A percentile compares a stretch with the other conserved stretches of the same genome.
Evolutionary conservation across 768 basidiomycete genomes (phyloP).

Genomic region (Macrolepiota dolichaula): DNA sequence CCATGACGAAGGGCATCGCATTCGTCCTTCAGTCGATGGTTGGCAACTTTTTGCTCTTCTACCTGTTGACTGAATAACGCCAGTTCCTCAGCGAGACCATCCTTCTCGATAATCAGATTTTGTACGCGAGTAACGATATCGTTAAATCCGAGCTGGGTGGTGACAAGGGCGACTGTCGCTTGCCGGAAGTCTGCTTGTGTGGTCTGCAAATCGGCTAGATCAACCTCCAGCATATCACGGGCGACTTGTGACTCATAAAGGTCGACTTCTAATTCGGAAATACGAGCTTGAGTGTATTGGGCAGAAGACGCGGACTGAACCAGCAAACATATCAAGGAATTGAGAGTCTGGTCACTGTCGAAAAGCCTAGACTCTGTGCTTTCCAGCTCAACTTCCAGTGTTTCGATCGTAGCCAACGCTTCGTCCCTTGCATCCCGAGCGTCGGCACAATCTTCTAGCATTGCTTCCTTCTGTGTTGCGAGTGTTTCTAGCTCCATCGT

Average conservation of each 20-base stretch:
- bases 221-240: background rate
- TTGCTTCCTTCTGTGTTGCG: conserved; percentile 66
- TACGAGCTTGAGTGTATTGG: background rate
- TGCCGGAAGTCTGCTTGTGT: background rate
- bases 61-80: background rate
- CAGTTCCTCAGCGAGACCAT: background rate
- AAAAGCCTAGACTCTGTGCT: conserved; percentile 24
- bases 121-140: background rate
- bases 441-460: conserved; percentile 83
- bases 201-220: background rate
- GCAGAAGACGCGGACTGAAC: conserved; percentile 15
- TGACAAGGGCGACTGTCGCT: background rate
- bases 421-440: conserved; percentile 72
- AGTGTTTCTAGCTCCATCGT: conserved; percentile 65
- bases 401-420: conserved; percentile 52
- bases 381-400: conserved; percentile 62
- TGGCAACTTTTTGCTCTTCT: background rate
- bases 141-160: conserved; percentile 9
- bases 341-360: conserved; percentile 31
- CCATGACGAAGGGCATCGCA: conserved; percentile 11
- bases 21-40: background rate
- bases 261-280: background rate
- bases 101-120: background rate
- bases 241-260: conserved; percentile 1
- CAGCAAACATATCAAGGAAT: conserved; percentile 35